phyloP scores from a whole-genome alignment of 495 filamentous ascomycete genomes.

The Xylaria curta region DNA sequence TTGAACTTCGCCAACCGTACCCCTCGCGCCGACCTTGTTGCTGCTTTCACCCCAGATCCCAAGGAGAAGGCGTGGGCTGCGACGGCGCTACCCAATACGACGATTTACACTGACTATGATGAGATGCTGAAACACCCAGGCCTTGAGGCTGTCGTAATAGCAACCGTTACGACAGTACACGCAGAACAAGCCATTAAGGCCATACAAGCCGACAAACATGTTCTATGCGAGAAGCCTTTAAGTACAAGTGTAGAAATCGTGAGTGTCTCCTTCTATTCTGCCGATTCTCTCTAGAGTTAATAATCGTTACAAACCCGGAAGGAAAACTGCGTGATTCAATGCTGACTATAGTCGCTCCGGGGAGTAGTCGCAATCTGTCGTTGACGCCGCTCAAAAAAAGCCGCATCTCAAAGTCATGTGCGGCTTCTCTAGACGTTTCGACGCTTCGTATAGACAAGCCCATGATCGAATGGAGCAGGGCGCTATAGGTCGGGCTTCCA shows the following conservation, averaged over 20 bases:
- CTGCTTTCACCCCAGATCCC: conserved; percentile 57
- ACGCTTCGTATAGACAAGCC: conserved; percentile 62
- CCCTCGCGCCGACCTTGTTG: conserved; percentile 60
- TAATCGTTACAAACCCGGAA: too few relatives aligned
- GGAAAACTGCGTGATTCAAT: not conserved
- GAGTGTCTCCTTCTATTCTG: conserved; percentile 32
- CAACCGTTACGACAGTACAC: conserved; percentile 51
- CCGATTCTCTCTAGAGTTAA: not conserved
- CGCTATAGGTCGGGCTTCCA: conserved; percentile 56
- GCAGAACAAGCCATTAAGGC: too few relatives aligned
- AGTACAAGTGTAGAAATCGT: conserved; percentile 59
- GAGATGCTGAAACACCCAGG: conserved; percentile 61
- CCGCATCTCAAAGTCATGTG: conserved; percentile 65
- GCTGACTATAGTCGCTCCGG: not conserved
- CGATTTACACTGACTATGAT: conserved; percentile 59
- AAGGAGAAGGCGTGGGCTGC: conserved; percentile 60
- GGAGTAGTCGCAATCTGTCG: conserved; percentile 56
- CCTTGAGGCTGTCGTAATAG: conserved; percentile 60
- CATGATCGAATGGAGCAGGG: conserved; percentile 53
- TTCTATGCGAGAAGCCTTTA: not conserved
- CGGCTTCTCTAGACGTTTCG: conserved; percentile 62
- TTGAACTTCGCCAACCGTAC: conserved; percentile 59
- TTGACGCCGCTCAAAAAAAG: conserved; percentile 56
- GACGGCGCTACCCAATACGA: conserved; percentile 55
- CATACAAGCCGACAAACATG: too few relatives aligned